A percentile compares a stretch with the other conserved stretches of the same genome.
Conservation (phyloP, 257 asterid genomes). For the Lavandula angustifolia region DNA sequence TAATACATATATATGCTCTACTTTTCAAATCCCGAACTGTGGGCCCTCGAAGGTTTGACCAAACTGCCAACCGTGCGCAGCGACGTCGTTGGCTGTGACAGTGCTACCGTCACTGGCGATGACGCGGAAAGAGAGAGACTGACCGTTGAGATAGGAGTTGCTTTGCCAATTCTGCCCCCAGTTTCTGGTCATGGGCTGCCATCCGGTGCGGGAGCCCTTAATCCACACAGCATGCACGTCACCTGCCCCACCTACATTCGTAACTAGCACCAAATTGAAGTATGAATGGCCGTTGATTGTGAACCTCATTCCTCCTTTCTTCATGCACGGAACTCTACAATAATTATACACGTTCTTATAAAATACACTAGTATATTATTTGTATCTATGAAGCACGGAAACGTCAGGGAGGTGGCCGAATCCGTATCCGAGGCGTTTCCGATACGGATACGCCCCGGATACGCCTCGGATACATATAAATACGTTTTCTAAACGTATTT, state of each 20-base stretch:
- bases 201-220: constrained; percentile 48
- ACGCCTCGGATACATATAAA: too few relatives aligned
- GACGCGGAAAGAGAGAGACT: constrained; percentile 50
- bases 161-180: constrained; percentile 74
- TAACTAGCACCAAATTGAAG: constrained; percentile 51
- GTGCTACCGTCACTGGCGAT: constrained; percentile 53
- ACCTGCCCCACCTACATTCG: constrained; percentile 64
- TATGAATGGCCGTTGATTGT: constrained; percentile 57
- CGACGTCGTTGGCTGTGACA: constrained; percentile 37
- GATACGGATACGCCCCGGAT: too few relatives aligned
- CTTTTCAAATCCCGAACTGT: constrained; percentile 27
- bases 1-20: not conserved
- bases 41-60: constrained; percentile 66
- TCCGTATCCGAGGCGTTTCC: too few relatives aligned
- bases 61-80: constrained; percentile 50
- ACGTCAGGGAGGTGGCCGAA: too few relatives aligned
- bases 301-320: constrained; percentile 57
- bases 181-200: constrained; percentile 54
- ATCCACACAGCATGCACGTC: constrained; percentile 50
- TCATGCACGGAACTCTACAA: constrained; percentile 48
- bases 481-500: too few relatives aligned
- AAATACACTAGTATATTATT: too few relatives aligned
- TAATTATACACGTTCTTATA: not conserved
- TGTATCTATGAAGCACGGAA: too few relatives aligned
- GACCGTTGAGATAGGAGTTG: constrained; percentile 44